Evolutionary conservation across 768 basidiomycete genomes (phyloP), one percentile per base, ranked within the genome.

Genomic region (Hericium coralloides): DNA sequence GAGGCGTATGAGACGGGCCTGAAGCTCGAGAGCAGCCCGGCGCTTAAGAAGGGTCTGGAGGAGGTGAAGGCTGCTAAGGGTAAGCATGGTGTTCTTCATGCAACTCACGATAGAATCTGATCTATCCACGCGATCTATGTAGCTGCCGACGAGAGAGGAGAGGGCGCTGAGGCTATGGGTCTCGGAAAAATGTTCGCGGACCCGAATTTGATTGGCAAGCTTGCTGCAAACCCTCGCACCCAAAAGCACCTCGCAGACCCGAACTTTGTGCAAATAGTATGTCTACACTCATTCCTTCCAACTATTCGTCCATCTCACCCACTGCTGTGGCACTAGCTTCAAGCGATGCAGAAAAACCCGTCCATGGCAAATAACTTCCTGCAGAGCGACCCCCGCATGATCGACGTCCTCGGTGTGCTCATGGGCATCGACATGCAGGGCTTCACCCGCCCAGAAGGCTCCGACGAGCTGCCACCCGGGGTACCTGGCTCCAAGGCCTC

Each of bases 351-450:
- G 68, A 73, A 78, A 66, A 84, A 89, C 63, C 87, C 89, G 22
- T 71, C 66, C 52, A 72, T 89, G 50, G 87, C 84, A 20, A 75
- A 82, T 55, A 70, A 67, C 59, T 80, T 48, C 78, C 82, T 65
- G 69, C 89, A 63, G 38, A 74, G 82, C 59, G 95, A 98, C 71
- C 84, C 95, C 38, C 82, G 95, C 58, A 93, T 97, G 92, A 91
- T 93, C 69, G 87, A 91, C 66, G 93, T 93, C 15, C 76, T 98
- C 47, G 95, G 95, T 58, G 95, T 84, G 12, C 79, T 92, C 56
- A 92, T 98, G 88, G 92, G 92, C 37, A 79, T 98, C 63, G 92
- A 98, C 72, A 81, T 98, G 72, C 85, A 90, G 71, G 92, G 87
- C 56, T 87, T 90, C 69, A 78, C 82, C 53, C 79, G 93, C 56